phyloP scores from a whole-genome alignment of 805 yeast species.

The Candida oleophila region DNA sequence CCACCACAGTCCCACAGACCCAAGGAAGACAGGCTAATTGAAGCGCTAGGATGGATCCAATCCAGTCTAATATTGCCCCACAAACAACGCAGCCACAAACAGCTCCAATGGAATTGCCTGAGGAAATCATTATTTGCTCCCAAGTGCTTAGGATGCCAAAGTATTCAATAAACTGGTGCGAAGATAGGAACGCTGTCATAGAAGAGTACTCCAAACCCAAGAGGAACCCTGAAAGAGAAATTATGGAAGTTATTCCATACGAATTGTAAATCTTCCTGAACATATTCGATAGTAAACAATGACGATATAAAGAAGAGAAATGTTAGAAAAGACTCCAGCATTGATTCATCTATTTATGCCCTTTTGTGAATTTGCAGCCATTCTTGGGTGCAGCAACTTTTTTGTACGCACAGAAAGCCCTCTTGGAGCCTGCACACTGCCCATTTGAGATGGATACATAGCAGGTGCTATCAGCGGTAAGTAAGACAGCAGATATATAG shows the following conservation, averaged over 20 bases:
- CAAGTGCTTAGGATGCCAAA: constrained; percentile 19
- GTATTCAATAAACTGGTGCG: constrained; percentile 17
- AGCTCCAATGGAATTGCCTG: constrained; percentile 36
- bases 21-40: constrained; percentile 25
- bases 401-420: no score
- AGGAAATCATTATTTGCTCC: constrained; percentile 24
- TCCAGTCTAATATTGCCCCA: constrained; percentile 26
- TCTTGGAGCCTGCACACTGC: no score
- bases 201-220: constrained; percentile 29
- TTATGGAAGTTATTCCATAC: constrained; percentile 15
- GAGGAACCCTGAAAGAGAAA: constrained; percentile 26
- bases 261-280: constrained; percentile 15
- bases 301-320: no score
- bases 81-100: constrained; percentile 32
- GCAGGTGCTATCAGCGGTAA: no score
- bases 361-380: no score
- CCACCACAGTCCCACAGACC: constrained; percentile 26
- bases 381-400: no score
- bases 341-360: no score
- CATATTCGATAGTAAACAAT: no score
- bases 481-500: no score
- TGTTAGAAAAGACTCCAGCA: no score
- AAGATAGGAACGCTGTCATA: constrained; percentile 18
- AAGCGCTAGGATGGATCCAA: constrained; percentile 26
- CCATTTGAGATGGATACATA: no score